Percentiles rank a stretch among this genome's conserved stretches.
These are phyloP conservation scores for Xylariales sp. DNA, from an alignment of 2,329 filamentous ascomycete species.

Conservation along the genomic window DNA sequence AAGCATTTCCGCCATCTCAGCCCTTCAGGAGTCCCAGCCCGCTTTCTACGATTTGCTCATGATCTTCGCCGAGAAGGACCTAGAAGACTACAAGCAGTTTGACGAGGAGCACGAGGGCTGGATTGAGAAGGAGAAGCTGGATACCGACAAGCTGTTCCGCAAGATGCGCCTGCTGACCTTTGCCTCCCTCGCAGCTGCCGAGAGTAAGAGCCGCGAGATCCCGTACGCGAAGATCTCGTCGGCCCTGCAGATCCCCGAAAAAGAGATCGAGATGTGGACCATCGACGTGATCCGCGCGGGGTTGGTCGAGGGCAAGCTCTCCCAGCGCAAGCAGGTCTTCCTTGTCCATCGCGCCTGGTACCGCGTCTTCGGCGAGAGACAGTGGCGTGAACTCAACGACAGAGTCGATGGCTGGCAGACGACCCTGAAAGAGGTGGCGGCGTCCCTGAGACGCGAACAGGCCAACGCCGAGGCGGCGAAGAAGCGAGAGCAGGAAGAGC, in stretches of 20 bases:
- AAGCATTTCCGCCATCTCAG: constrained; percentile 77
- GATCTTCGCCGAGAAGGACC: constrained; percentile 88
- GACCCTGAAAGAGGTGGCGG: constrained; percentile 73
- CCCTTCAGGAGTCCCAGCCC: constrained; percentile 77
- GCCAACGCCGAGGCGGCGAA: constrained; percentile 70
- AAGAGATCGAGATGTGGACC: constrained; percentile 96
- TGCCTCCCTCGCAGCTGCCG: constrained; percentile 79
- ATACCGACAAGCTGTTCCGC: constrained; percentile 72
- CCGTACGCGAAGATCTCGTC: constrained; percentile 81
- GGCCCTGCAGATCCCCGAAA: constrained; percentile 73
- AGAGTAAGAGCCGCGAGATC: constrained; percentile 72
- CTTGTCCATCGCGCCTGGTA: constrained; percentile 94
- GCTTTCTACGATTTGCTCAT: constrained; percentile 89
- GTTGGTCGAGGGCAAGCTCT: constrained; percentile 93
- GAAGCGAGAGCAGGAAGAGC: constrained; percentile 70
- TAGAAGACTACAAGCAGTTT: constrained; percentile 96
- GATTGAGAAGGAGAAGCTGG: constrained; percentile 69
- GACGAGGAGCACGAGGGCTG: constrained; percentile 85
- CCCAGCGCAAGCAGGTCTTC: constrained; percentile 88
- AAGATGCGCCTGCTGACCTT: constrained; percentile 97
- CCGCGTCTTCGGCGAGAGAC: constrained; percentile 94
- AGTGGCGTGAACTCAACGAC: constrained; percentile 92
- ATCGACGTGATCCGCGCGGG: constrained; percentile 97
- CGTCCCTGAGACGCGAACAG: constrained; percentile 76
- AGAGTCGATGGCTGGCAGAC: constrained; percentile 87